These are phyloP conservation scores for Colletotrichum tabaci DNA, from an alignment of 2,329 filamentous ascomycete species.

Conservation along the genomic window DNA sequence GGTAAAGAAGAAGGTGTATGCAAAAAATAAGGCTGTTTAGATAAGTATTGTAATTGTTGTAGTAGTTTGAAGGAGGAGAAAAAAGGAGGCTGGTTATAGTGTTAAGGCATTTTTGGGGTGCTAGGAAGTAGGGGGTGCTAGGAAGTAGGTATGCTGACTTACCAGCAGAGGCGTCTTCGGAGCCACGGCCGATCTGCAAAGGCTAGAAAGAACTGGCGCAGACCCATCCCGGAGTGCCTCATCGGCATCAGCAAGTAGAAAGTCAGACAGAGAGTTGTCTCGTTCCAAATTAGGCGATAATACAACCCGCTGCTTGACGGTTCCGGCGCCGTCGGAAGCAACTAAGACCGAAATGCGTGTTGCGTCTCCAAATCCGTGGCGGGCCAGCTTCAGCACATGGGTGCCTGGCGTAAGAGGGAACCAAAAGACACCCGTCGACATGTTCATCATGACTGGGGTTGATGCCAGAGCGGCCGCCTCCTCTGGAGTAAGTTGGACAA, in stretches of 20 bases:
- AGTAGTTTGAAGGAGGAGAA: too few species aligned
- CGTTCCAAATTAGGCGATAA: neutral
- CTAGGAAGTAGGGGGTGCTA: too few species aligned
- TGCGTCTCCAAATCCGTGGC: constrained; percentile 72
- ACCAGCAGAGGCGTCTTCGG: constrained; percentile 72
- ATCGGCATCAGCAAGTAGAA: constrained; percentile 68
- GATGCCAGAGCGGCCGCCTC: constrained; percentile 69
- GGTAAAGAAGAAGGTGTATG: too few species aligned
- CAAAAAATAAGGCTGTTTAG: too few species aligned
- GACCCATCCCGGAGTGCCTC: constrained; percentile 64
- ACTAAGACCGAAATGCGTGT: constrained; percentile 44
- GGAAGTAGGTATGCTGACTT: too few species aligned
- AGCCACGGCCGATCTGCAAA: constrained; percentile 67
- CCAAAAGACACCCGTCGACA: constrained; percentile 67
- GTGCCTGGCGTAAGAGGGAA: constrained; percentile 66
- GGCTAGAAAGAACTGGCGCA: constrained; percentile 68
- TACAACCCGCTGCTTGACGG: neutral
- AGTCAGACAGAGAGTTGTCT: constrained; percentile 44
- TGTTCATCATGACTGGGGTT: constrained; percentile 72
- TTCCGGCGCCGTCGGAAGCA: neutral
- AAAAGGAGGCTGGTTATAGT: too few species aligned
- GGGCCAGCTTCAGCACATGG: constrained; percentile 71
- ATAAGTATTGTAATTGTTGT: too few species aligned
- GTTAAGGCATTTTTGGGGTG: too few species aligned
- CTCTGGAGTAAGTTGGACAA: constrained; percentile 71